Base-by-base conservation (phyloP, 495 filamentous ascomycete species). In the Monascus purpureus region DNA sequence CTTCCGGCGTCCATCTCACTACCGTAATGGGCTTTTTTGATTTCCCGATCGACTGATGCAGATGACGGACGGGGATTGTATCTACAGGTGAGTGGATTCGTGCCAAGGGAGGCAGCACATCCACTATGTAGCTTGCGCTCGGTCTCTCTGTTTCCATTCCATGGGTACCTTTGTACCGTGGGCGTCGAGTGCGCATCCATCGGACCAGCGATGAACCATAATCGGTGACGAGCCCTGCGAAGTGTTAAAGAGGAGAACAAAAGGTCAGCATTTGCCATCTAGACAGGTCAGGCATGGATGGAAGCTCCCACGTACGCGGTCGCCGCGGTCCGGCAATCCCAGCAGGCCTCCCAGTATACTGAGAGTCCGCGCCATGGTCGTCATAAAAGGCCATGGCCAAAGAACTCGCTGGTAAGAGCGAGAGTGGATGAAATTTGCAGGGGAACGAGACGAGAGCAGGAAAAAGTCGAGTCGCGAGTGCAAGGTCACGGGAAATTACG, bases 1-100 rank as follows among this genome's bases (percentile, higher is more conserved):
- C 90, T 59, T 97, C 90, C 0, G 90, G 90, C 2, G 90, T 97
- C 90, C 90, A 97, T 59, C 80, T 68, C 27, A 97, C 85, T n/a
- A 94, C 82, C 25, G 93, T 94, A 46, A 97, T 81, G 0, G 90
- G 90, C 36, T 96, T 90, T 46, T 93, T 93, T 39, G 88, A 84
- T 51, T 97, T 97, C 65, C 94, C 94, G 18, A 96, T 69, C 1
- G 90, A 96, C 15, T 87, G 86, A 49, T 97, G 90, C 14, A 95
- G 67, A 43, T 93, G 85, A 41, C 85, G 82, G 0, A 82, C 75
- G 29, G 90, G 87, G 11, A 97, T 76, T 0, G 82, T 73, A 45
- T 93, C 85, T 15, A 73, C 83, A 7, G 87, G 72, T 31, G 68
- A 78, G 28, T 75, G 60, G 8, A 69, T 47, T 46, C 78, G 70